phyloP scores from a whole-genome alignment of 2,329 filamentous ascomycete genomes.

The Aspergillus transmontanensis region DNA sequence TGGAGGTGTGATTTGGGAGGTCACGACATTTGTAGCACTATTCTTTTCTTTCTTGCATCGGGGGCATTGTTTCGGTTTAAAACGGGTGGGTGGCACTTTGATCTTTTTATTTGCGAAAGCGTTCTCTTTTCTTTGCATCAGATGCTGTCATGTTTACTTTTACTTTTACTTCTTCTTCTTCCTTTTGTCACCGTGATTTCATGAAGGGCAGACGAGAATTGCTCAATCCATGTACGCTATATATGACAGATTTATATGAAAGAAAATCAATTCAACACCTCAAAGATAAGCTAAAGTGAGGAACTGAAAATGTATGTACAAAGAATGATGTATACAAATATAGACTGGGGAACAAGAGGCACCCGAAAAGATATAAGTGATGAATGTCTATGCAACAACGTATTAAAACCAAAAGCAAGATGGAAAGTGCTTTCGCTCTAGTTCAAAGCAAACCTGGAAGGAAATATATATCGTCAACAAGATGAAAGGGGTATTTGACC shows the following conservation, averaged over 20 bases:
- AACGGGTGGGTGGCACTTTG: constrained; percentile 30
- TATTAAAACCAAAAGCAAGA: not conserved
- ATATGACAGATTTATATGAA: not conserved
- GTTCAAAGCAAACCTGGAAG: not conserved
- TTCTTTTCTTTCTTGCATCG: constrained; percentile 16
- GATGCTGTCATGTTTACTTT: not conserved
- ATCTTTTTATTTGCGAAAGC: constrained; percentile 15
- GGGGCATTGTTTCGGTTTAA: constrained; percentile 11
- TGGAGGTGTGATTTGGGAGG: constrained; percentile 18
- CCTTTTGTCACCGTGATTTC: not conserved
- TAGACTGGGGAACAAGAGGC: not conserved
- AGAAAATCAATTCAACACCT: not conserved
- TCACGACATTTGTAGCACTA: constrained; percentile 19
- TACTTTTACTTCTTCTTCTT: not conserved
- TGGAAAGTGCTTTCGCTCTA: not conserved
- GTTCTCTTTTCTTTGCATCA: not conserved
- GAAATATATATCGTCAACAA: not conserved
- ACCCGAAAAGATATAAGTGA: not conserved
- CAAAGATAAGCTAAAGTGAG: not conserved
- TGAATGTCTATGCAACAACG: not conserved
- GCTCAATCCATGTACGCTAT: not conserved
- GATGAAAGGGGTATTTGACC: not conserved
- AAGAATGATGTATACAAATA: not conserved
- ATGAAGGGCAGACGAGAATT: not conserved
- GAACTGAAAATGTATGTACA: not conserved